These are phyloP conservation scores for Musa schizocarpa DNA, from an alignment of 176 grass and related monocot species.

Conservation along the genomic window DNA sequence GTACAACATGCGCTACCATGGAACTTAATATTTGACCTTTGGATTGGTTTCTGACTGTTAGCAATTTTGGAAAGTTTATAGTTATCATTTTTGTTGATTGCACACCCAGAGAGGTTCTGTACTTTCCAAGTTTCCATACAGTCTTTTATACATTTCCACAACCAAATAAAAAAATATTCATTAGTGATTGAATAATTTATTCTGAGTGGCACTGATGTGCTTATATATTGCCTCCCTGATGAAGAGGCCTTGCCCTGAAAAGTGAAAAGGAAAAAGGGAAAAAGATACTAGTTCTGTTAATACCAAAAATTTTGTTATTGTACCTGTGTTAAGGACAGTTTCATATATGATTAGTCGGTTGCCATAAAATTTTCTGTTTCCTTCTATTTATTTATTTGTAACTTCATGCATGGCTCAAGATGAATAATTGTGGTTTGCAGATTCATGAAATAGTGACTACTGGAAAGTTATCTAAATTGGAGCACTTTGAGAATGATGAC, in stretches of 20 bases:
- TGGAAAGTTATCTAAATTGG: constrained; percentile 86
- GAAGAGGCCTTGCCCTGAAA: background rate
- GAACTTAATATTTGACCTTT: too few relatives aligned
- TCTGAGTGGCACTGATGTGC: background rate
- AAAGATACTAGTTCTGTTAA: background rate
- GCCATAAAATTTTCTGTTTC: background rate
- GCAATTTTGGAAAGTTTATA: too few relatives aligned
- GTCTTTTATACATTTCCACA: background rate
- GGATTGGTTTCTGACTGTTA: too few relatives aligned
- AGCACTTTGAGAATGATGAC: constrained; percentile 96
- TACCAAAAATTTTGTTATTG: background rate
- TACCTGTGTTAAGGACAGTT: too few relatives aligned
- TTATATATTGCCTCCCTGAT: background rate
- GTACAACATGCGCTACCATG: too few relatives aligned
- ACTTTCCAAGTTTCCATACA: background rate
- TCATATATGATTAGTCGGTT: background rate
- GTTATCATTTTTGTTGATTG: too few relatives aligned
- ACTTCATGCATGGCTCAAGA: background rate
- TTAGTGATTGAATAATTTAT: background rate
- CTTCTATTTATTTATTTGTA: background rate
- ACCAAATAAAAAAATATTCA: background rate
- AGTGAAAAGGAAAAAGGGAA: background rate
- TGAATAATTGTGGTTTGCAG: constrained; percentile 28
- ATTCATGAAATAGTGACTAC: constrained; percentile 92
- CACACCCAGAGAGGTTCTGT: too few relatives aligned